phyloP scores from a whole-genome alignment of 495 filamentous ascomycete genomes.

The Thozetella sp. region DNA sequence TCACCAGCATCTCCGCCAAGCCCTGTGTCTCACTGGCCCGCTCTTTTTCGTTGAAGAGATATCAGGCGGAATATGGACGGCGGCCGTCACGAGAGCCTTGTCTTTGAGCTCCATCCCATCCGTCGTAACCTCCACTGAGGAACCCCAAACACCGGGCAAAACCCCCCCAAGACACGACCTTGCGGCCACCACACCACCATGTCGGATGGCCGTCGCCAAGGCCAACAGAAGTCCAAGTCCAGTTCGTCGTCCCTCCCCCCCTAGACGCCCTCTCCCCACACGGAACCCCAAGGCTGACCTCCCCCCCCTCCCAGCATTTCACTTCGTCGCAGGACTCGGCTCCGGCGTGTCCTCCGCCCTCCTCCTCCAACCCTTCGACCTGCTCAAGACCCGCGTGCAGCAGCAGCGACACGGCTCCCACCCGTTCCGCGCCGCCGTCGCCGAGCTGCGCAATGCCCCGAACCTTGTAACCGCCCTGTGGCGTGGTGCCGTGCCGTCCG shows the following conservation, averaged over 20 bases:
- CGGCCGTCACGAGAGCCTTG: neutral
- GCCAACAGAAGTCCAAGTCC: slow-evolving; percentile 34
- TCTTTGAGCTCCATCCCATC: neutral
- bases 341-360: slow-evolving; percentile 86
- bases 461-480: slow-evolving; percentile 73
- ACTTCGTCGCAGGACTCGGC: slow-evolving; percentile 85
- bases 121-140: too few species aligned
- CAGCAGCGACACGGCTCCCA: slow-evolving; percentile 58
- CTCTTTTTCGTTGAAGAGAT: neutral
- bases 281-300: slow-evolving; percentile 4
- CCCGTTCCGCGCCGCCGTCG: slow-evolving; percentile 71
- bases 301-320: slow-evolving; percentile 53
- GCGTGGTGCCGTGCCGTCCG: slow-evolving; percentile 90
- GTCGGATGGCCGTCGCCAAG: slow-evolving; percentile 34
- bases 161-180: neutral
- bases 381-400: slow-evolving; percentile 95
- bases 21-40: neutral
- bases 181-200: slow-evolving; percentile 17
- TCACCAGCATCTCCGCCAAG: neutral
- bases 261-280: neutral
- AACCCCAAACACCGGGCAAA: neutral
- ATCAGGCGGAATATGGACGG: neutral
- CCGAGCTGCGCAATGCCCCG: slow-evolving; percentile 63
- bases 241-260: slow-evolving; percentile 14
- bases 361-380: slow-evolving; percentile 92